A percentile compares a stretch with the other conserved stretches of the same genome.
These are phyloP conservation scores for Leucocoprinus birnbaumii DNA, from an alignment of 768 basidiomycete species.

Conservation along the genomic window DNA sequence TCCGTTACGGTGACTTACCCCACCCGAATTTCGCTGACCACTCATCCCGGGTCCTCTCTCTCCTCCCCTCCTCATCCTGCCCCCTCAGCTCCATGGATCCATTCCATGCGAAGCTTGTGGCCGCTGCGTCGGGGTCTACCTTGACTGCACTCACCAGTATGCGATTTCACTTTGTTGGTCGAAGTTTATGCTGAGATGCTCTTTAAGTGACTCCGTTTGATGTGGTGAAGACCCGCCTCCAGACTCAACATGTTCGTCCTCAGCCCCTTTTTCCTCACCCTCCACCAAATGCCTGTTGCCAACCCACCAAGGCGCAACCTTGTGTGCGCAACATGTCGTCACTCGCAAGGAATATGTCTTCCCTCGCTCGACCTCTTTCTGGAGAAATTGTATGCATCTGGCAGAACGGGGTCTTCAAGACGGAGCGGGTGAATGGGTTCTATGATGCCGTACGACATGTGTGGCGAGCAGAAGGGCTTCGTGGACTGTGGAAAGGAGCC, in stretches of 20 bases:
- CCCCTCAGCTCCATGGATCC: slow-evolving; percentile 52
- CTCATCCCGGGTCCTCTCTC: neutral
- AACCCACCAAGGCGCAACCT: slow-evolving; percentile 47
- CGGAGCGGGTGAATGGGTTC: slow-evolving; percentile 81
- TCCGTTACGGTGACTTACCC: neutral
- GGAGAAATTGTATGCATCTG: slow-evolving; percentile 76
- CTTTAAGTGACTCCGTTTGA: slow-evolving; percentile 96
- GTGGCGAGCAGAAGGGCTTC: slow-evolving; percentile 73
- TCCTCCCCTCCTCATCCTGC: slow-evolving; percentile 5
- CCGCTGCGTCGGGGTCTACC: slow-evolving; percentile 76
- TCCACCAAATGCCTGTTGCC: slow-evolving; percentile 64
- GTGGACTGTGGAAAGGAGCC: slow-evolving; percentile 93
- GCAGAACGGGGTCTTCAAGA: slow-evolving; percentile 67
- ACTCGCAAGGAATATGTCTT: slow-evolving; percentile 30
- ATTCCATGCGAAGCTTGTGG: slow-evolving; percentile 76
- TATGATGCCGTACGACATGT: slow-evolving; percentile 82
- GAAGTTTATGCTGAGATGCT: neutral
- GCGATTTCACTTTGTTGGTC: slow-evolving; percentile 19
- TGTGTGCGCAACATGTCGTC: slow-evolving; percentile 83
- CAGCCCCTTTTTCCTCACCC: slow-evolving; percentile 51
- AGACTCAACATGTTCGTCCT: slow-evolving; percentile 75
- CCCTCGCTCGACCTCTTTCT: slow-evolving; percentile 43
- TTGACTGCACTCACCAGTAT: slow-evolving; percentile 81
- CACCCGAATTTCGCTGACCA: neutral
- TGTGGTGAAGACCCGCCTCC: slow-evolving; percentile 93